phyloP scores from a whole-genome alignment of 208 protist species.

The Wallacemonas sp. region DNA sequence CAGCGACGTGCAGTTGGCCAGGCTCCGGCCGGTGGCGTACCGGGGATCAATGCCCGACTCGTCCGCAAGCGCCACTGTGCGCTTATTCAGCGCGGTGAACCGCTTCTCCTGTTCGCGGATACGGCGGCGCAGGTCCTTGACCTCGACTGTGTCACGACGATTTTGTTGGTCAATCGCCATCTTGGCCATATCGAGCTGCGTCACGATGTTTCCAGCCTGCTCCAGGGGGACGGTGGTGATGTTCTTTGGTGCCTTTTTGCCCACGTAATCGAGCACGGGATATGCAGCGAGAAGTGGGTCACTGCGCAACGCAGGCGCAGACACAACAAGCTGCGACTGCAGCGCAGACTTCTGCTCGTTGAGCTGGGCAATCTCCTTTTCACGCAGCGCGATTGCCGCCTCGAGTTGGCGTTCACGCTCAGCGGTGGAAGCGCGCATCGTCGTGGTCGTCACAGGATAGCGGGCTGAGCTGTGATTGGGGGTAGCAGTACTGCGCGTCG shows the following conservation, averaged over 20 bases:
- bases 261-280: conserved; percentile 79
- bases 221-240: conserved; percentile 56
- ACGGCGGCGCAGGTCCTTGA: conserved; percentile 51
- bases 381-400: conserved; percentile 47
- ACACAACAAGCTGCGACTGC: conserved; percentile 37
- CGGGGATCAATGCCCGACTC: conserved; percentile 40
- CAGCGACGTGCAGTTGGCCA: conserved; percentile 14
- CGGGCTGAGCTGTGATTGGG: too few relatives aligned
- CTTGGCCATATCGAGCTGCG: conserved; percentile 68
- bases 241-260: conserved; percentile 32
- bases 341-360: conserved; percentile 49
- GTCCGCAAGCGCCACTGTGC: conserved; percentile 24
- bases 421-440: conserved; percentile 50
- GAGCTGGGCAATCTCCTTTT: conserved; percentile 63
- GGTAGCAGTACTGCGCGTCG: too few relatives aligned
- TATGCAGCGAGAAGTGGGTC: conserved; percentile 60
- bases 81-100: conserved; percentile 1
- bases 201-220: conserved; percentile 63
- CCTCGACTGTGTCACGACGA: conserved; percentile 29
- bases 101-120: conserved; percentile 51
- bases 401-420: conserved; percentile 71
- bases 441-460: too few relatives aligned
- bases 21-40: conserved; percentile 12
- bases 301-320: conserved; percentile 19
- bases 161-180: conserved; percentile 69